A percentile compares a stretch with the other conserved stretches of the same genome.
phyloP scores from a whole-genome alignment of 441 rosid species.

The Erysimum cheiri region DNA sequence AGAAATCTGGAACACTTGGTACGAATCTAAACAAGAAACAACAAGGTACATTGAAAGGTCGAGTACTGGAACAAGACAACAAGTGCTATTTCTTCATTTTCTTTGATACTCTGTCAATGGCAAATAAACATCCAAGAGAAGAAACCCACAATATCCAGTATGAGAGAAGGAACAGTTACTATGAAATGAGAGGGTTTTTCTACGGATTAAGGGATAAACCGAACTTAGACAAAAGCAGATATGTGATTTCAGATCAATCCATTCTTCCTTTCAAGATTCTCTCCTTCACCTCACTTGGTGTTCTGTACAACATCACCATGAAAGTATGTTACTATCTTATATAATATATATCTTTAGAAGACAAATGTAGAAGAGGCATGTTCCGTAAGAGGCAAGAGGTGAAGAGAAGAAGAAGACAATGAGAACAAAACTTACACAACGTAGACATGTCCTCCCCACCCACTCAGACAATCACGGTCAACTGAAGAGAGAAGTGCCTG shows the following conservation, averaged over 20 bases:
- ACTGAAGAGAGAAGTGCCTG: conserved; percentile 93
- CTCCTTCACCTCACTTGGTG: conserved; percentile 81
- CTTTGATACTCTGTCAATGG: neutral
- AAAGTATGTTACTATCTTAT: conserved; percentile 1
- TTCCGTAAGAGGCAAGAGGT: neutral
- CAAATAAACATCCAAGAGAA: conserved; percentile 4
- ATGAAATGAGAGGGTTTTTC: conserved; percentile 13
- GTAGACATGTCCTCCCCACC: conserved; percentile 98
- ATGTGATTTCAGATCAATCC: conserved; percentile 57
- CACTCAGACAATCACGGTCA: conserved; percentile 95
- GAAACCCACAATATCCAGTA: conserved; percentile 25
- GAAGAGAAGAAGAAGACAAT: neutral
- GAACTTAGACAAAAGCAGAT: conserved; percentile 23
- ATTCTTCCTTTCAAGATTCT: conserved; percentile 91
- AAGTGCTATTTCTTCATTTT: conserved; percentile 8
- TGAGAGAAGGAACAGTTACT: conserved; percentile 15
- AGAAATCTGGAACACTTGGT: conserved; percentile 3
- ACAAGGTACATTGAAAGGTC: neutral
- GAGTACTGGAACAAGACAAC: conserved; percentile 11
- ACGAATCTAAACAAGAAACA: neutral
- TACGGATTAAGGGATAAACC: conserved; percentile 26
- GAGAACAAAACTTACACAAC: conserved; percentile 72
- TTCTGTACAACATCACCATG: conserved; percentile 54
- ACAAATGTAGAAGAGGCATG: neutral
- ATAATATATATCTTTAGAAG: neutral